phyloP scores from a whole-genome alignment of 768 basidiomycete genomes.

The Cystofilobasidium ferigula region DNA sequence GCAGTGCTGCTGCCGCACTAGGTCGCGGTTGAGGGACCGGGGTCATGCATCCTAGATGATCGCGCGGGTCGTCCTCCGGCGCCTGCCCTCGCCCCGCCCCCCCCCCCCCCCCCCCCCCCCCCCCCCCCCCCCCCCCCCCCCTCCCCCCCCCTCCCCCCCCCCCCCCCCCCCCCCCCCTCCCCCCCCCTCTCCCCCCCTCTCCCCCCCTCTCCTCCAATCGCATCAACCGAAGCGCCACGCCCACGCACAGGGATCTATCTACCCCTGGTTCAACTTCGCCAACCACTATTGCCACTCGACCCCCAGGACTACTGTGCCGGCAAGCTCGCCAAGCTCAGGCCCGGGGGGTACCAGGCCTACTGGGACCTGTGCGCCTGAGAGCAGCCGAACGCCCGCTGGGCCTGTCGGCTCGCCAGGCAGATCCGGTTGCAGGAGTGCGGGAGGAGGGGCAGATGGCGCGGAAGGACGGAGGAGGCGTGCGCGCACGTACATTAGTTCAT shows the following conservation, averaged over 20 bases:
- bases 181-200: background rate
- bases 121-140: too few species aligned
- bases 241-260: background rate
- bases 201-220: background rate
- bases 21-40: too few species aligned
- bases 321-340: background rate
- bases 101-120: too few species aligned
- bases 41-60: too few species aligned
- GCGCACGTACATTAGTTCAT: too few species aligned
- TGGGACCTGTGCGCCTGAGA: background rate
- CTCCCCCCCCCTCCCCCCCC: background rate
- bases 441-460: too few species aligned
- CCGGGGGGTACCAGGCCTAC: background rate
- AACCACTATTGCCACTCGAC: constrained; percentile 23
- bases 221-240: background rate
- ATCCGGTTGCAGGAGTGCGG: too few species aligned
- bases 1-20: background rate
- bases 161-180: background rate
- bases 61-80: too few species aligned
- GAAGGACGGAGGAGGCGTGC: too few species aligned
- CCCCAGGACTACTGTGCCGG: constrained; percentile 14
- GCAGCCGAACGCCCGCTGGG: too few species aligned
- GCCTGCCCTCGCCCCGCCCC: too few species aligned
- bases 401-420: too few species aligned
- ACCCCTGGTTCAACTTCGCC: constrained; percentile 15